These are phyloP conservation scores for Aspergillus carlsbadensis DNA, from an alignment of 495 filamentous ascomycete genomes.

Conservation along the genomic window DNA sequence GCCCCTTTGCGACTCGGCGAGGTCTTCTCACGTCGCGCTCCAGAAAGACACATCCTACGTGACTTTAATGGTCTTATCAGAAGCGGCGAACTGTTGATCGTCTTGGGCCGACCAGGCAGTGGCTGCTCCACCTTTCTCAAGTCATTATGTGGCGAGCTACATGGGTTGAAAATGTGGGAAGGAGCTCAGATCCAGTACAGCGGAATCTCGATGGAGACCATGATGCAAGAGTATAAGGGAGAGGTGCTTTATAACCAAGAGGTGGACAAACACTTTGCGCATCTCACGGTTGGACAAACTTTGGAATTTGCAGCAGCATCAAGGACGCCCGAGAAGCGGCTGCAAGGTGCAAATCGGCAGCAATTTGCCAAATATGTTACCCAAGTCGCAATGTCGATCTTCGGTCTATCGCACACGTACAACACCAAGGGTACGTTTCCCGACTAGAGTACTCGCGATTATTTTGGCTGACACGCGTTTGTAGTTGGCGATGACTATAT, in stretches of 20 bases:
- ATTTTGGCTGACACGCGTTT: slow-evolving; percentile 34
- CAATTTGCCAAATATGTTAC: slow-evolving; percentile 48
- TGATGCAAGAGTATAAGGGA: slow-evolving; percentile 60
- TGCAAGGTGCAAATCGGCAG: slow-evolving; percentile 40
- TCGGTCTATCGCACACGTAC: slow-evolving; percentile 60
- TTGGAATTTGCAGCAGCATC: slow-evolving; percentile 61
- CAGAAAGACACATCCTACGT: slow-evolving; percentile 42
- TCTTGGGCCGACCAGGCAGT: slow-evolving; percentile 44
- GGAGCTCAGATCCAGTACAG: slow-evolving; percentile 51
- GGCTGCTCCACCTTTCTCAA: slow-evolving; percentile 48
- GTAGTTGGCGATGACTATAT: slow-evolving; percentile 47
- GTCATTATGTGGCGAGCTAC: slow-evolving; percentile 35
- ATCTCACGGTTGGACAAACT: slow-evolving; percentile 66
- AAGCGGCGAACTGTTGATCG: slow-evolving; percentile 40
- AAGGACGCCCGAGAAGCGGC: slow-evolving; percentile 45
- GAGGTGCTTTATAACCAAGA: slow-evolving; percentile 65
- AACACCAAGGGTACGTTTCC: slow-evolving; percentile 43
- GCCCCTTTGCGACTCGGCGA: slow-evolving; percentile 50
- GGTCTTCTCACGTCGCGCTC: slow-evolving; percentile 31
- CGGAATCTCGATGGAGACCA: slow-evolving; percentile 49
- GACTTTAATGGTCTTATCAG: slow-evolving; percentile 42
- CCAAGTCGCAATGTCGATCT: slow-evolving; percentile 60
- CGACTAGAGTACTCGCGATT: too few species aligned
- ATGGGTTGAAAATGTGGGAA: slow-evolving; percentile 41
- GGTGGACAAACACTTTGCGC: slow-evolving; percentile 65